Evolutionary conservation across 352 stramenopile species (phyloP).

Genomic region (Globisporangium sylvaticum): DNA sequence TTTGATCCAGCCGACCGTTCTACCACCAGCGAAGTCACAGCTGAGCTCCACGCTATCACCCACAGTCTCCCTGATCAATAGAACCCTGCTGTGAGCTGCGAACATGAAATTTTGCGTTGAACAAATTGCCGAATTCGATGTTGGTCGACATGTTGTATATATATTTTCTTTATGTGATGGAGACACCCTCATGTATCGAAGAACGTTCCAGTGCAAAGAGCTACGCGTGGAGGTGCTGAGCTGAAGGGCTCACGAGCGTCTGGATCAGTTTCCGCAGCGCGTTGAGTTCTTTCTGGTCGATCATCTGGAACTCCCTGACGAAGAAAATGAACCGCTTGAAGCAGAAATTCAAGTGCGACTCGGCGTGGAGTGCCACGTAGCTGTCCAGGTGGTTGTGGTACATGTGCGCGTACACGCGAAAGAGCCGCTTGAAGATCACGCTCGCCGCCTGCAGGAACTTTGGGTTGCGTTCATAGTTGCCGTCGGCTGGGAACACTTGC

Average conservation of each 20-base stretch:
- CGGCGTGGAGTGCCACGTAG: conserved; percentile 88
- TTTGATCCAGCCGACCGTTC: conserved; percentile 25
- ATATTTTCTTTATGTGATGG: background rate
- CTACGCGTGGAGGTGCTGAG: background rate
- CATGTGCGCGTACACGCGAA: conserved; percentile 96
- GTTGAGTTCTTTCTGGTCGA: conserved; percentile 93
- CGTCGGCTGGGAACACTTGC: conserved; percentile 44
- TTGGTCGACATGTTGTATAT: background rate
- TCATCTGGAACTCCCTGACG: conserved; percentile 89
- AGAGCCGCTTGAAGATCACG: conserved; percentile 94
- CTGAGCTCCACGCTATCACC: conserved; percentile 3
- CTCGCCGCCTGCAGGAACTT: conserved; percentile 53
- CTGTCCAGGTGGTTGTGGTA: conserved; percentile 94
- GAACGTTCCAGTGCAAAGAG: background rate
- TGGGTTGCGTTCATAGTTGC: conserved; percentile 19
- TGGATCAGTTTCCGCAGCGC: conserved; percentile 92
- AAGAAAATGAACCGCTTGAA: conserved; percentile 98
- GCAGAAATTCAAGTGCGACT: conserved; percentile 94
- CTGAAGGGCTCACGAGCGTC: conserved; percentile 15
- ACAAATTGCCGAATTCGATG: background rate
- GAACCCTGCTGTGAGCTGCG: background rate
- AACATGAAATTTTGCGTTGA: background rate
- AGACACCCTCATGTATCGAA: background rate
- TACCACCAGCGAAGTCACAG: conserved; percentile 19
- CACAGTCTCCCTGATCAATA: background rate